phyloP scores from a whole-genome alignment of 371 early-diverging fungal genomes.

The Saksenaea vasiformis region DNA sequence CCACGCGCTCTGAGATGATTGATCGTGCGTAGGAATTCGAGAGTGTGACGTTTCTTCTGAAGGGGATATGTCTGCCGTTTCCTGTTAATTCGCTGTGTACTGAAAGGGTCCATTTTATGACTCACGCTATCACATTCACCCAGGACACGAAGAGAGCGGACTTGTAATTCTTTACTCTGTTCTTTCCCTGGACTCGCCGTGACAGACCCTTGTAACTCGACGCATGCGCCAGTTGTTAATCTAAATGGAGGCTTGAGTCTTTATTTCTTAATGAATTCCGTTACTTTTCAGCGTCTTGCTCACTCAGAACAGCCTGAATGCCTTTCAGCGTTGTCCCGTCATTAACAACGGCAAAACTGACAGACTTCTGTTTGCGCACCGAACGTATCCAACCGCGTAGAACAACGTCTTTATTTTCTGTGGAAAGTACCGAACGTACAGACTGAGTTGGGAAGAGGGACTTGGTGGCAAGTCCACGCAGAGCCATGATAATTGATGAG shows the following conservation, averaged over 20 bases:
- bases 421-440: background rate
- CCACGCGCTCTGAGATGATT: conserved; percentile 83
- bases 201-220: conserved; percentile 65
- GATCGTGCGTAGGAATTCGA: conserved; percentile 80
- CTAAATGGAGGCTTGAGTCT: conserved; percentile 25
- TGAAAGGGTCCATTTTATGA: background rate
- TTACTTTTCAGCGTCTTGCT: conserved; percentile 13
- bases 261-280: background rate
- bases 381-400: conserved; percentile 86
- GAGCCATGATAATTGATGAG: background rate
- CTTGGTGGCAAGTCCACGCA: background rate
- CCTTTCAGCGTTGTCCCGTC: conserved; percentile 77
- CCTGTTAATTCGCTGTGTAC: background rate
- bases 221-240: conserved; percentile 72
- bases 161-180: conserved; percentile 77
- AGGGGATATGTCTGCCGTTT: conserved; percentile 75
- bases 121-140: conserved; percentile 70
- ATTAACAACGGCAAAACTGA: conserved; percentile 74
- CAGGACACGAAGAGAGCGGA: conserved; percentile 52
- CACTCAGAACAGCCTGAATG: conserved; percentile 72
- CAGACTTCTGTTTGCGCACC: conserved; percentile 76
- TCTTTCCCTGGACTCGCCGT: conserved; percentile 71
- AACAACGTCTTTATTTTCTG: conserved; percentile 14
- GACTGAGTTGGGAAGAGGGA: background rate
- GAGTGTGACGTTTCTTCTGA: conserved; percentile 82